phyloP scores from a whole-genome alignment of 495 filamentous ascomycete species.

The Hypoxylon crocopeplum region DNA sequence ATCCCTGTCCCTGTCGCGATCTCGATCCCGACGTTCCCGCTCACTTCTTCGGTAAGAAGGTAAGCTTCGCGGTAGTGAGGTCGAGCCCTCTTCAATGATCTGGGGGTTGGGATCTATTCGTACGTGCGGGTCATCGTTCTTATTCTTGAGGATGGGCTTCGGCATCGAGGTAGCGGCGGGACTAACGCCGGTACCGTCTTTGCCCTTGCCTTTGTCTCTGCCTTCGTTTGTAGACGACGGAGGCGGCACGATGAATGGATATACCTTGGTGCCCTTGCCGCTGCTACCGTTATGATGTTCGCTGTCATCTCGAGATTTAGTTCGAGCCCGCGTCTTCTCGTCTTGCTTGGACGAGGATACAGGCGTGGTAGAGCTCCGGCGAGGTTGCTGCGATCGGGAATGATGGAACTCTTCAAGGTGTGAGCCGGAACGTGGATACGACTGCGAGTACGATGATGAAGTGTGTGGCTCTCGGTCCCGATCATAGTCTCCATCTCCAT shows the following conservation, averaged over 20 bases:
- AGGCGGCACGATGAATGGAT: constrained; percentile 53
- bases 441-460: constrained; percentile 28
- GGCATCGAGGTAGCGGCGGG: constrained; percentile 50
- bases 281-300: constrained; percentile 9
- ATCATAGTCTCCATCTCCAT: constrained; percentile 4
- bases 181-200: constrained; percentile 32
- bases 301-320: constrained; percentile 7
- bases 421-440: constrained; percentile 23
- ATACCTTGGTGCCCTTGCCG: constrained; percentile 36
- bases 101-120: constrained; percentile 47
- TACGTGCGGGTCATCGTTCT: constrained; percentile 54
- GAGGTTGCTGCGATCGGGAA: constrained; percentile 11
- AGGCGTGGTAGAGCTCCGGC: constrained; percentile 26
- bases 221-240: constrained; percentile 36
- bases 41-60: constrained; percentile 35
- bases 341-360: constrained; percentile 9
- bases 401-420: constrained; percentile 15
- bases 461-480: background rate
- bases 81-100: constrained; percentile 45
- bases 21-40: constrained; percentile 35
- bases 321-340: background rate
- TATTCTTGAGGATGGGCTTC: constrained; percentile 60
- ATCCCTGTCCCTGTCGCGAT: constrained; percentile 31
- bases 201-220: constrained; percentile 30
- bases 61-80: constrained; percentile 37